phyloP scores from a whole-genome alignment of 495 filamentous ascomycete genomes.

The Chaetomium tenue region DNA sequence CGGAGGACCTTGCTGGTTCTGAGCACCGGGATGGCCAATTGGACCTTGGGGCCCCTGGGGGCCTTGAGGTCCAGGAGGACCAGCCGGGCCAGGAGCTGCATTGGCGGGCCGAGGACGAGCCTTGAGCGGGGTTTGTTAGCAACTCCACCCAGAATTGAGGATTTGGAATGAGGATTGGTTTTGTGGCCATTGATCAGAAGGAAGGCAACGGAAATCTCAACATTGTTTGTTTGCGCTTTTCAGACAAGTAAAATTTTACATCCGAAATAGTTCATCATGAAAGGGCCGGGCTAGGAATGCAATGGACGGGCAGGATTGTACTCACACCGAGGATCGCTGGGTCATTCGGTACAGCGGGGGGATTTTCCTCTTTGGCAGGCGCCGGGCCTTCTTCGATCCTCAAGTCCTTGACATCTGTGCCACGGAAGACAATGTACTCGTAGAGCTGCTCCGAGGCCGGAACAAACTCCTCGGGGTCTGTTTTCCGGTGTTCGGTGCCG shows the following conservation, averaged over 20 bases:
- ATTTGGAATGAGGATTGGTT: not conserved
- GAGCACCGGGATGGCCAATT: constrained; percentile 31
- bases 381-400: constrained; percentile 75
- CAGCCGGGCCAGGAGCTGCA: constrained; percentile 34
- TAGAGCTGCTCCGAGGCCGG: constrained; percentile 79
- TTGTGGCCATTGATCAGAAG: constrained; percentile 67
- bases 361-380: constrained; percentile 65
- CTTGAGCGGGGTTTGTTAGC: constrained; percentile 35
- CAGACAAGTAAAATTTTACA: constrained; percentile 75
- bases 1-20: constrained; percentile 37
- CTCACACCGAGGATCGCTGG: constrained; percentile 97
- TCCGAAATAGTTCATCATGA: constrained; percentile 84
- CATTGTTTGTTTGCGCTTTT: constrained; percentile 82
- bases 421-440: constrained; percentile 98
- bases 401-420: constrained; percentile 97
- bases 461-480: constrained; percentile 74
- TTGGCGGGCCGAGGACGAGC: constrained; percentile 42
- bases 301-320: constrained; percentile 30
- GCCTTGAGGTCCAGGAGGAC: constrained; percentile 36
- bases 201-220: constrained; percentile 99
- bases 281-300: constrained; percentile 10
- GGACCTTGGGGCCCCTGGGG: constrained; percentile 21
- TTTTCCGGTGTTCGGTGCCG: constrained; percentile 86
- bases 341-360: constrained; percentile 83
- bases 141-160: constrained; percentile 11